A percentile compares a stretch with the other conserved stretches of the same genome.
phyloP scores from a whole-genome alignment of 495 filamentous ascomycete species.

The Aspergillus campestris region DNA sequence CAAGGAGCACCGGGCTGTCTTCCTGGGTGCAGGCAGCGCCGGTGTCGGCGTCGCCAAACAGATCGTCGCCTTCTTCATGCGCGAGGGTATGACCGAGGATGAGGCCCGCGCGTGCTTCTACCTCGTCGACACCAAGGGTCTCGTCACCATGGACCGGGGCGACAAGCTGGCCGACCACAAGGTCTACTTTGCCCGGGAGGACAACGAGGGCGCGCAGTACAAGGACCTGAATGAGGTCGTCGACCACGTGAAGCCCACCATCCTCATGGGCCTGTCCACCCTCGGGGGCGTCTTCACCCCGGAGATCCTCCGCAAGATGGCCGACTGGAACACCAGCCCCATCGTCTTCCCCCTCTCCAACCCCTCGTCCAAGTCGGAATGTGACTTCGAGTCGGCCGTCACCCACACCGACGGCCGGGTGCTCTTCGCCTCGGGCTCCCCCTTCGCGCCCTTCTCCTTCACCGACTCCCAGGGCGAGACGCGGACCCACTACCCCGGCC shows the following conservation, averaged over 20 bases:
- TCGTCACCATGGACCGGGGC: conserved; percentile 88
- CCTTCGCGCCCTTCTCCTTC: conserved; percentile 65
- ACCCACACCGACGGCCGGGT: conserved; percentile 80
- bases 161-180: conserved; percentile 96
- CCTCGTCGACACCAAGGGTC: conserved; percentile 93
- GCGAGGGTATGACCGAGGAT: conserved; percentile 85
- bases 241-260: conserved; percentile 88
- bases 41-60: conserved; percentile 97
- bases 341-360: conserved; percentile 95
- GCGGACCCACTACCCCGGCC: conserved; percentile 74
- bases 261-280: conserved; percentile 89
- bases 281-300: conserved; percentile 92
- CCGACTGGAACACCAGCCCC: conserved; percentile 67
- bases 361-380: conserved; percentile 91
- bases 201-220: conserved; percentile 89
- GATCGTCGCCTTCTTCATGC: conserved; percentile 90
- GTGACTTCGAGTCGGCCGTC: conserved; percentile 88
- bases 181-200: conserved; percentile 87
- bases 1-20: conserved; percentile 88
- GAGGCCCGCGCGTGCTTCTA: conserved; percentile 88
- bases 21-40: conserved; percentile 91
- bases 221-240: conserved; percentile 85
- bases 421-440: conserved; percentile 91
- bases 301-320: conserved; percentile 76
- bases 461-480: conserved; percentile 53